Conservation (phyloP, 2,329 filamentous ascomycete genomes). For the Cadophora gregata region DNA sequence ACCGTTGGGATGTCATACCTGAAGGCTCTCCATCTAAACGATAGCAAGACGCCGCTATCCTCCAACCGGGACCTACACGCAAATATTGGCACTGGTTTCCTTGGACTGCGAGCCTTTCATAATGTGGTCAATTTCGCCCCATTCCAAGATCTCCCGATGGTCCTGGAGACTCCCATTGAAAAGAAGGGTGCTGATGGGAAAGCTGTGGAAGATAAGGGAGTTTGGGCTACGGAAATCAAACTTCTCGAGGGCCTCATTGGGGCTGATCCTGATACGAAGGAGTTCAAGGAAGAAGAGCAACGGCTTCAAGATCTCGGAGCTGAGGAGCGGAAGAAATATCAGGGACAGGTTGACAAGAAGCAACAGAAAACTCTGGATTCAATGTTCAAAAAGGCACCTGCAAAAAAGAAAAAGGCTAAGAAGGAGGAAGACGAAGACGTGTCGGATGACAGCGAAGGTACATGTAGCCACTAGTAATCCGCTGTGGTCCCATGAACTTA, state of each 20-base stretch:
- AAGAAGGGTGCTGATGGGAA: constrained; percentile 69
- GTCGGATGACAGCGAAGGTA: constrained; percentile 37
- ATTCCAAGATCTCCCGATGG: constrained; percentile 83
- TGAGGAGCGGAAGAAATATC: constrained; percentile 74
- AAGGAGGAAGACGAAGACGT: constrained; percentile 41
- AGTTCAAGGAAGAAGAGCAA: constrained; percentile 71
- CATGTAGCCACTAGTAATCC: constrained; percentile 38
- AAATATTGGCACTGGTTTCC: constrained; percentile 94
- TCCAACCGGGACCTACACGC: constrained; percentile 90
- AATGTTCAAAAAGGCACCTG: constrained; percentile 46
- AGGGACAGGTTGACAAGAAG: constrained; percentile 81
- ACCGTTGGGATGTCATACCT: constrained; percentile 81
- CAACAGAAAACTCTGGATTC: constrained; percentile 50
- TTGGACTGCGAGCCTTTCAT: constrained; percentile 90
- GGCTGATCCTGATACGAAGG: constrained; percentile 76
- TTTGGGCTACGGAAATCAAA: constrained; percentile 96
- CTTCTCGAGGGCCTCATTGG: constrained; percentile 86
- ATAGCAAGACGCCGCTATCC: constrained; percentile 86
- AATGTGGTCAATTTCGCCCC: constrained; percentile 82
- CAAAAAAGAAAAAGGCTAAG: constrained; percentile 48
- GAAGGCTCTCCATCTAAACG: constrained; percentile 88
- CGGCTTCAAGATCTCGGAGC: constrained; percentile 71
- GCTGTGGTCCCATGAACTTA: not conserved
- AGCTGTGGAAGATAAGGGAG: constrained; percentile 74
- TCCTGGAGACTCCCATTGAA: constrained; percentile 95